Evolutionary conservation across 257 asterid genomes (phyloP), one percentile per base, ranked within the genome.

Genomic region (Paraleonurus japonicus): DNA sequence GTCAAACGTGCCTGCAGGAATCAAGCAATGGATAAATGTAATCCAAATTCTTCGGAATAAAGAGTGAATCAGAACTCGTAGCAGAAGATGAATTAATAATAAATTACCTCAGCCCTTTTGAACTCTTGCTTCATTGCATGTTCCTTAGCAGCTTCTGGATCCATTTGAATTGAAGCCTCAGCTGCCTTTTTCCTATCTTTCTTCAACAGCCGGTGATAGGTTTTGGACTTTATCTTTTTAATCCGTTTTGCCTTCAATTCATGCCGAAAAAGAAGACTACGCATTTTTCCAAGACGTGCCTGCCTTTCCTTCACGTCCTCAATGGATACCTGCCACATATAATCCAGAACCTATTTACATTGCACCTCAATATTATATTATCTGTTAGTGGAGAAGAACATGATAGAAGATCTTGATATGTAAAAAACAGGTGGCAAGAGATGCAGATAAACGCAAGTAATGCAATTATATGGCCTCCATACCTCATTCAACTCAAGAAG

Each of bases 401-500:
- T 6, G 2, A 41, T 12, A 35, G 4, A 13, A 11, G 53, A 58
- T 50, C 39, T 47, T 4, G 33, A 28, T 22, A 75, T 19, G 13
- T 10, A 64, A 20, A 61, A 65, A 1, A 8, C 12, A 27, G 54
- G 37, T 11, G 45, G 53, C 67, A 16, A 26, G 35, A 32, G n/a
- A 69, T 57, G 8, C 23, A 13, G n/a, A 50, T 47, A 16, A 51
- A 69, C 51, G 54, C 15, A 7, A 20, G 43, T 5, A 8, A 68
- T 7, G 59, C 7, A 55, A 54, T 20, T 2, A 33, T 47, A 50
- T 32, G 37, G 41, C 50, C 57, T 41, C 50, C 66, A 50, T 83
- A 89, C 99, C 96, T 94, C 84, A 78, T 94, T 94, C 72, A 91
- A 76, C 82, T 94, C 98, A 78, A 94, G 96, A 82, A 91, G 95